A percentile compares a stretch with the other conserved stretches of the same genome.
These are phyloP conservation scores for Clathrus columnatus DNA, from an alignment of 768 basidiomycete species.

Conservation along the genomic window DNA sequence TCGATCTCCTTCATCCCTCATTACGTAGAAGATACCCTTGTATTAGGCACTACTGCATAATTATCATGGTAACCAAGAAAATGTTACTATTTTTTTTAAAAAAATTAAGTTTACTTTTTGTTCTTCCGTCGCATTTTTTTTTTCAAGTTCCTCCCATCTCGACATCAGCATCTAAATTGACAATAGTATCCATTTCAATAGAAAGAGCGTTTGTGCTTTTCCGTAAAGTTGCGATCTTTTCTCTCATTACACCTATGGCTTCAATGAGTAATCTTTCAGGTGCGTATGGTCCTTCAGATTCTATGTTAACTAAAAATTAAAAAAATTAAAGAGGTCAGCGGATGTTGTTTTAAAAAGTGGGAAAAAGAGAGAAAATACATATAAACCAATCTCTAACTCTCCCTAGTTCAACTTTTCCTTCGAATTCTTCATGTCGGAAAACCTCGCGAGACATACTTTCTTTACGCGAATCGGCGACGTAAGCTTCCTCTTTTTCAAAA, in stretches of 20 bases:
- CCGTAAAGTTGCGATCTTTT: slow-evolving; percentile 58
- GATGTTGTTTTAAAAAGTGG: neutral
- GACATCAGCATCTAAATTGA: slow-evolving; percentile 8
- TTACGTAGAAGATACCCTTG: too few relatives aligned
- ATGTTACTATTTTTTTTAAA: too few relatives aligned
- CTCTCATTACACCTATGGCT: slow-evolving; percentile 71
- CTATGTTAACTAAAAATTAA: slow-evolving; percentile 59
- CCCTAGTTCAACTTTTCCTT: slow-evolving; percentile 70
- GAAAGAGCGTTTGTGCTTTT: slow-evolving; percentile 52
- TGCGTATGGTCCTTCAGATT: slow-evolving; percentile 82
- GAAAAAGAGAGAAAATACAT: slow-evolving; percentile 39
- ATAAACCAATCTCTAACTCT: slow-evolving; percentile 89
- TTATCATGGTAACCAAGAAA: too few relatives aligned
- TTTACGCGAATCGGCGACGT: slow-evolving; percentile 49
- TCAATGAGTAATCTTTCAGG: slow-evolving; percentile 80
- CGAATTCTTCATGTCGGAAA: slow-evolving; percentile 84
- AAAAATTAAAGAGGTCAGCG: neutral
- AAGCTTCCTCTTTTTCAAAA: slow-evolving; percentile 33
- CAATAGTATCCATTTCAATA: slow-evolving; percentile 29
- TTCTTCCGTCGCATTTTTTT: too few relatives aligned
- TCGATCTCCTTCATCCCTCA: too few relatives aligned
- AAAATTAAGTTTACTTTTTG: too few relatives aligned
- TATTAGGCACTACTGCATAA: too few relatives aligned
- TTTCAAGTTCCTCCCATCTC: neutral
- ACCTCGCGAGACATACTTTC: slow-evolving; percentile 93